A percentile compares a stretch with the other conserved stretches of the same genome.
phyloP scores from a whole-genome alignment of 179 eudicot species.

The Spinacia oleracea region DNA sequence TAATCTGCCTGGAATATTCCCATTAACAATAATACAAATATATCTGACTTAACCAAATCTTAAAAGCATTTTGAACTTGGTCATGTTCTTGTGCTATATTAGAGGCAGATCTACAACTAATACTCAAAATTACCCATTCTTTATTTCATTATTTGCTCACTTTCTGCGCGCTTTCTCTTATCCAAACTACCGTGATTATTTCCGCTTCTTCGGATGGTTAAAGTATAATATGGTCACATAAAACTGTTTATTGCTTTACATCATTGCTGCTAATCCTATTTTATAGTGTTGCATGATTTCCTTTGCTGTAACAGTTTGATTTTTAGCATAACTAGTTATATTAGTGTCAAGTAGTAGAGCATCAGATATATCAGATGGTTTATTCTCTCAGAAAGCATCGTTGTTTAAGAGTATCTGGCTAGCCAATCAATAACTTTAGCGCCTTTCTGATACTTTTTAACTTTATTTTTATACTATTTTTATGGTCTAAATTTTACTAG shows the following conservation, averaged over 20 bases:
- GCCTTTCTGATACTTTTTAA: too few species aligned
- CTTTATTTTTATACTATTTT: too few species aligned
- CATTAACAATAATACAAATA: background rate
- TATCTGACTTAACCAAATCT: background rate
- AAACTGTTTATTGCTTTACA: too few species aligned
- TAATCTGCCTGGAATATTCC: background rate
- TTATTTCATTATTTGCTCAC: background rate
- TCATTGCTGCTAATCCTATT: too few species aligned
- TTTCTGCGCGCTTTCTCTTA: background rate
- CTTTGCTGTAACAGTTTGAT: background rate
- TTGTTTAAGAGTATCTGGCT: background rate
- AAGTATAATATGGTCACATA: background rate
- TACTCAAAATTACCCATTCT: background rate
- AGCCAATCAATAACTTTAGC: too few species aligned
- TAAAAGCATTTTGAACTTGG: background rate
- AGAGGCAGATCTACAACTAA: background rate
- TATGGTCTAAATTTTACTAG: too few species aligned
- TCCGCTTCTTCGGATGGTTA: background rate
- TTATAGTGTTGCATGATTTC: background rate
- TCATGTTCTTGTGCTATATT: background rate
- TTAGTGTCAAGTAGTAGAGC: too few species aligned
- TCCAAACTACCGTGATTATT: background rate
- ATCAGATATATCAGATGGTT: background rate
- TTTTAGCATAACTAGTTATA: too few species aligned
- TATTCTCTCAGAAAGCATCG: background rate